Conservation (phyloP, 192 early-diverging fungal genomes). For the Umbelopsis isabellina region DNA sequence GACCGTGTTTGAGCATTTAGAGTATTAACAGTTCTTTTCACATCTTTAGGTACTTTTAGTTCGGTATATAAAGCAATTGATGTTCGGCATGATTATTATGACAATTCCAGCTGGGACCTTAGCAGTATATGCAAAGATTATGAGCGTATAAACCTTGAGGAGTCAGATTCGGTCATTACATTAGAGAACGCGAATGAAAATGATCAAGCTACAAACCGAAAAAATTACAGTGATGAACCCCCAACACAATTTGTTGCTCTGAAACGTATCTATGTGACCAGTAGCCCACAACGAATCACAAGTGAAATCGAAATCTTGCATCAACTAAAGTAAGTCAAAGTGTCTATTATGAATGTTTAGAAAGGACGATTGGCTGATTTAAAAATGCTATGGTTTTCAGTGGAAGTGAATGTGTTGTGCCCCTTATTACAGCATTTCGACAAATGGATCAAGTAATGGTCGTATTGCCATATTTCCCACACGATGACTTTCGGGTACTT, state of each 20-base stretch:
- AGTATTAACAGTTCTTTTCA: background rate
- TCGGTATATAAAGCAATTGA: constrained; percentile 92
- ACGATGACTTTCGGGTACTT: constrained; percentile 78
- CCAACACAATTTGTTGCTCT: constrained; percentile 68
- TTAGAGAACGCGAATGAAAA: background rate
- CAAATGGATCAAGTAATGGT: constrained; percentile 81
- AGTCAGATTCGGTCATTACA: background rate
- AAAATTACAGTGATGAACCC: background rate
- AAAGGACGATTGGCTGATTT: background rate
- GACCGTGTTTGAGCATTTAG: background rate
- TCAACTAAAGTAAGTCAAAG: constrained; percentile 52
- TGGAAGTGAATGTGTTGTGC: constrained; percentile 73
- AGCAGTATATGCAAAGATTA: constrained; percentile 8
- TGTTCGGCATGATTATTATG: constrained; percentile 67
- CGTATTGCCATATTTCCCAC: constrained; percentile 83
- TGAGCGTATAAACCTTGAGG: constrained; percentile 9
- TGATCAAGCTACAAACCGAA: background rate
- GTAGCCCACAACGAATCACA: constrained; percentile 76
- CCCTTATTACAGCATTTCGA: constrained; percentile 79
- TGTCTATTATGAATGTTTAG: background rate
- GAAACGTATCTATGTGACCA: constrained; percentile 87
- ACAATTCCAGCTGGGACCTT: constrained; percentile 68
- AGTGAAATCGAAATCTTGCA: constrained; percentile 83
- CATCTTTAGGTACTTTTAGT: constrained; percentile 78
- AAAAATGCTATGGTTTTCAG: constrained; percentile 28